Evolutionary conservation across 2,329 filamentous ascomycete genomes (phyloP), one percentile per base, ranked within the genome.

Genomic region (Pyrenophora tritici-repentis): DNA sequence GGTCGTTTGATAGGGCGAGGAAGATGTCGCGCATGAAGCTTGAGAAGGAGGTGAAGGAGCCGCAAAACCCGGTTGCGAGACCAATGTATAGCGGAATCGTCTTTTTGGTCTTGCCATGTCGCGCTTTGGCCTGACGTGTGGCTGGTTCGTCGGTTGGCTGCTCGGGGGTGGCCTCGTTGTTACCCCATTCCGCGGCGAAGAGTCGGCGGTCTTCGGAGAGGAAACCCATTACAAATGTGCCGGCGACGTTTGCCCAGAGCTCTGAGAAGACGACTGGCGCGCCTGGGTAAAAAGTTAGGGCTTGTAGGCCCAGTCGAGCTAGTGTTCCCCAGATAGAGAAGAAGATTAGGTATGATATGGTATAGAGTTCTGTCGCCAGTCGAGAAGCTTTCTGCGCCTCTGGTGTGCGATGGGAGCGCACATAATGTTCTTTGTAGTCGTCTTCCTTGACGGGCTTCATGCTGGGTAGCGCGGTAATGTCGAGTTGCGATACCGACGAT

Each of bases 31-130:
- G 83, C 39, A 92, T 86, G 68, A 96, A 95, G 16, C 87, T 86
- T 0, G 91, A 96, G 73, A 96, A 96, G 8, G 88, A 92, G 0
- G 92, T 97, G 66, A 94, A 90, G 59, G 89, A 92, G 55, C 93
- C 90, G 65, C 91, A 96, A 72, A 94, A 94, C 9, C 89, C 93
- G 0, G 89, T 96, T 0, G 90, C 84, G 5, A 97, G 83, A 42
- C 89, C 92, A 51, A 96, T 88, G 68, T 95, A 96, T 0, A 96
- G 79, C 0, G 93, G 92, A 22, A 96, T 88, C 0, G 89, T 89
- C 77, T 95, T 96, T 70, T 96, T 96, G 20, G 71, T 79, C 66
- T 86, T 77, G 6, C 53, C 58, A 38, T 76, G 71, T 6, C 68
- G 62, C 0, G 66, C 66, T 49, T 67, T 71, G 10, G 38, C 35